Evolutionary conservation across 768 basidiomycete species (phyloP).

Genomic region (Kwoniella shandongensis): DNA sequence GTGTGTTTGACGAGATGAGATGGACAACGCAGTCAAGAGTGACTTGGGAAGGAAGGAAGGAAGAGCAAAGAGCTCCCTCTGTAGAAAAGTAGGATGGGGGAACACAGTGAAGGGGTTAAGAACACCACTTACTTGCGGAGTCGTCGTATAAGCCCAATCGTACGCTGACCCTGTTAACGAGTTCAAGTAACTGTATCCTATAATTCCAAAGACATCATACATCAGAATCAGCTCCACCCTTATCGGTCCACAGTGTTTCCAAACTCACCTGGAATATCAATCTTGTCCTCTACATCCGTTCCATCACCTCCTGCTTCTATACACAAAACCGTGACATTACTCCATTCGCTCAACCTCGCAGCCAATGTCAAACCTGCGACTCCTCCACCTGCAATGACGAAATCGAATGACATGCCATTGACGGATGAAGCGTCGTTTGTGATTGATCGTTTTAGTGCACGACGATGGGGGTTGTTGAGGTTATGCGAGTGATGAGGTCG

Average conservation of each 20-base stretch:
- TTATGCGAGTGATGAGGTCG: constrained; percentile 26
- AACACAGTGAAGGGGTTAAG: background rate
- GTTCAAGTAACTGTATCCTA: constrained; percentile 39
- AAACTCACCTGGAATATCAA: constrained; percentile 51
- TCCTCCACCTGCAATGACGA: constrained; percentile 60
- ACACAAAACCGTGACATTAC: constrained; percentile 58
- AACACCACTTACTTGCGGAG: constrained; percentile 29
- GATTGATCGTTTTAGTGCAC: constrained; percentile 26
- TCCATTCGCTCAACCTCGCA: constrained; percentile 58
- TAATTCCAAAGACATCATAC: background rate
- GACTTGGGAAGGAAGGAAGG: background rate
- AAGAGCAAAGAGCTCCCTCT: too few relatives aligned
- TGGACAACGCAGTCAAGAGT: too few relatives aligned
- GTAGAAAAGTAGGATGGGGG: background rate
- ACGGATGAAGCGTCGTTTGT: constrained; percentile 28
- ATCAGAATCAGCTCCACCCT: too few relatives aligned
- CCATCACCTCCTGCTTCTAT: constrained; percentile 53
- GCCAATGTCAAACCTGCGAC: constrained; percentile 59
- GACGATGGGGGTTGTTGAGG: constrained; percentile 32
- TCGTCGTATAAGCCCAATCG: constrained; percentile 46
- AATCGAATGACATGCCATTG: constrained; percentile 54
- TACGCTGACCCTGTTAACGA: constrained; percentile 37
- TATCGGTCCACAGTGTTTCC: too few relatives aligned
- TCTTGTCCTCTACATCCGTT: constrained; percentile 43
- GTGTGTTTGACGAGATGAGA: too few relatives aligned